These are phyloP conservation scores for Trichoderma guizhouense DNA, from an alignment of 2,329 filamentous ascomycete species.

Conservation along the genomic window DNA sequence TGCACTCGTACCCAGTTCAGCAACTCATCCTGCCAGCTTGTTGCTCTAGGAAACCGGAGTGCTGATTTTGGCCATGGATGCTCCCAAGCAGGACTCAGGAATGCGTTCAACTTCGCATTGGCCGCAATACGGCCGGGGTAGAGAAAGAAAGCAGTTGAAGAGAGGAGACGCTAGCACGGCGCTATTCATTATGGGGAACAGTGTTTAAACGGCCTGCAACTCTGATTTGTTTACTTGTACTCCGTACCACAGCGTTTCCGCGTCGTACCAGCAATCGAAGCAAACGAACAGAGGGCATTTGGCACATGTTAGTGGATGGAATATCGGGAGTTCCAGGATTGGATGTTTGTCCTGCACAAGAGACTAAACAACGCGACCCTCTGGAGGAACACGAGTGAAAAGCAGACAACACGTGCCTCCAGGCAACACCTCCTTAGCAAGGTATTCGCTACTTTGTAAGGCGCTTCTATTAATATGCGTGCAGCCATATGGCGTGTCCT, in stretches of 20 bases:
- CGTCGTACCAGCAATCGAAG: background rate
- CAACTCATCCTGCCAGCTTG: background rate
- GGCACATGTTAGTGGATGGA: background rate
- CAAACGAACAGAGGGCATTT: background rate
- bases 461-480: background rate
- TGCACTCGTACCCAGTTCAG: background rate
- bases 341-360: background rate
- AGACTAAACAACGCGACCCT: background rate
- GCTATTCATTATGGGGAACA: constrained; percentile 4
- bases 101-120: constrained; percentile 7
- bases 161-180: constrained; percentile 8
- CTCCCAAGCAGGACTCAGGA: background rate
- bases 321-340: background rate
- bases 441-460: background rate
- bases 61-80: background rate
- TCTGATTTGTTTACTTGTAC: background rate
- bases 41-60: background rate
- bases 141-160: background rate
- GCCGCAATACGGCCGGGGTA: background rate
- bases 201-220: background rate
- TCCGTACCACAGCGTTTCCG: background rate
- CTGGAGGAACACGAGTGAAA: background rate
- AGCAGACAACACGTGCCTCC: background rate
- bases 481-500: background rate
- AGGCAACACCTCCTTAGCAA: background rate